Evolutionary conservation across 495 filamentous ascomycete genomes (phyloP), one percentile per base, ranked within the genome.

Genomic region (Neurospora discreta): DNA sequence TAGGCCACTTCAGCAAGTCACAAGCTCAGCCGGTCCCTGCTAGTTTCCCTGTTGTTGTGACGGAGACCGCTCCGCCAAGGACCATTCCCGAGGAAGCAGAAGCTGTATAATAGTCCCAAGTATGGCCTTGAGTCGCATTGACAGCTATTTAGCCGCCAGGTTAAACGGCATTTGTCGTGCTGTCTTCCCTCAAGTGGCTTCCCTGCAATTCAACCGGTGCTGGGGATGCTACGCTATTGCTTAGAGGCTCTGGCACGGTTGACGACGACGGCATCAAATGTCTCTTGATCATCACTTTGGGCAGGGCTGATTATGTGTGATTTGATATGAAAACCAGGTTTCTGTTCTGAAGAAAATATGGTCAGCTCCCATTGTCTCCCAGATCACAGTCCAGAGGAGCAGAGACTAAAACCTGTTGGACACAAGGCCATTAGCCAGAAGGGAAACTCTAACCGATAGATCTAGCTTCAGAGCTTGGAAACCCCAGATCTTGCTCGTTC

Each of bases 111-210:
- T 2, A n/a, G 3, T 9, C 9, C 1, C n/a, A 20, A n/a, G 18
- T 0, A 46, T 3, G 8, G 44, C 20, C 4, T 74, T 70, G 41
- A 68, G 73, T 76, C n/a, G 60, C 69, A 76, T 36, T 39, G n/a
- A 42, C 13, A 26, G 1, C 23, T 3, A 39, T 73, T 76, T 76
- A 76, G 71, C 75, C 75, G 73, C 46, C 73, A 73, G 75, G 52
- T 75, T 40, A 74, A 76, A 71, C 75, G 73, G 75, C 71, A 76
- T 69, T 76, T 39, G 33, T 72, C 44, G 42, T 71, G 41, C 72
- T n/a, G 39, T 39, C 60, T 23, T 69, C 41, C 26, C 33, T 36
- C 4, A 0, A 5, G 33, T 36, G 2, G 33, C 33, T 5, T 36
- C 33, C 68, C 72, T 40, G 72, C 52, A 60, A 60, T 60, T 60